Base-by-base conservation (phyloP, 345 rosid genomes). In the Citrus hindsii region DNA sequence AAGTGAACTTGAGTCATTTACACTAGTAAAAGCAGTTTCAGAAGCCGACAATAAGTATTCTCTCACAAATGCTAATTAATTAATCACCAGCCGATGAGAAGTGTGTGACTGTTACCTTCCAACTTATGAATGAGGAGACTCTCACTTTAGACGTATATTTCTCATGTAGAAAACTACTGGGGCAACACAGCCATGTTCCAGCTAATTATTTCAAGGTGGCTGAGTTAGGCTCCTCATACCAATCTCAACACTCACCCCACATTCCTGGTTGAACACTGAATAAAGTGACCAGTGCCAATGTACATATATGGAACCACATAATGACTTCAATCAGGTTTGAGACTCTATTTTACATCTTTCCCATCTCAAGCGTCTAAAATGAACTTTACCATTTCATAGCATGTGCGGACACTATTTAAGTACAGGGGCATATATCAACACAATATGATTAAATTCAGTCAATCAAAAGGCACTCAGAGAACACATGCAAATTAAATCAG, bases 41-140 rank as follows among this genome's bases (percentile, higher is more conserved):
- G 69, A 72, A 76, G 77, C 55, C 25, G 40, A 40, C n/a, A 46
- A 4, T 19, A 58, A 75, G 79, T n/a, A 40, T 68, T 77, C 30
- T 28, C 30, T 12, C 10, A 2, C 32, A n/a, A 68, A 82, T 82
- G 27, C 68, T 3, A 74, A 69, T 24, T 14, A 53, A 35, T 55
- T 53, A 55, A 53, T 62, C 38, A 67, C 38, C 60, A 25, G 27
- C 4, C 53, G 48, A 48, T 32, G 24, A 38, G 22, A 65, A 64
- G 70, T 32, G 66, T 66, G 53, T 32, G 25, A 65, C 78, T 48
- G 42, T 30, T 25, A 22, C 61, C 62, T 48, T 75, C 60, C n/a
- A 75, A 64, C 71, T 28, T 48, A 65, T 28, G 62, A 28, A 75
- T 4, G 0, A 64, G 46, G 2, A 42, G 48, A 63, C 40, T 64